Base-by-base conservation (phyloP, 108 stramenopile genomes). In the Cyclotella cryptica region DNA sequence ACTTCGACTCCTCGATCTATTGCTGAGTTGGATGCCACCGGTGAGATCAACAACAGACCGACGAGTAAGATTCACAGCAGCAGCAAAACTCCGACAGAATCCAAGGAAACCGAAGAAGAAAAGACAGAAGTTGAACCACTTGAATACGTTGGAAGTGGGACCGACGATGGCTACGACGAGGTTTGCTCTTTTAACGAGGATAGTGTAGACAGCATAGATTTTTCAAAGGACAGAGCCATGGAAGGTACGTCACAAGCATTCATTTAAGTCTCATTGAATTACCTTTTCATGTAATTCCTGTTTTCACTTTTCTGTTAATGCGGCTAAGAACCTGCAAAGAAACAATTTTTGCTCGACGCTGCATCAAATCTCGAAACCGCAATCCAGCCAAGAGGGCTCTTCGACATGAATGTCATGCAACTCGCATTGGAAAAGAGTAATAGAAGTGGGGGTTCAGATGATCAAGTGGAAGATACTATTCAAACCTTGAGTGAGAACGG, bases 131-230 rank as follows among this genome's bases (percentile, higher is more conserved):
- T 29, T 15, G 62, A 63, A 30, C 9, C 21, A 40, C 21, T 18
- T 40, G 62, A 63, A 18, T 29, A 40, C 18, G 10, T 1, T 40
- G 35, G 12, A 10, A 21, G 35, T 21, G 35, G 10, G 1, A 19
- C 41, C 5, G 62, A 1, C 8, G 62, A 12, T 40, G 39, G 40
- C 29, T 63, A n/a, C 35, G 62, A 63, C 10, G 65, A 66, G 10
- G 65, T 66, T 15, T 66, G 65, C 24, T 66, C 65, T 28, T 66
- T 66, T 46, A 41, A 66, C 5, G 65, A 58, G 26, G 57, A 46
- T 21, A 44, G 43, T 9, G 45, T 44, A 40, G 40, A 62, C 18
- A 41, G 40, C 61, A n/a, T 1, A 14, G 61, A 39, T 62, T 41
- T 40, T 27, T 39, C 15, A 17, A 30, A 40, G 10, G 61, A 39